Base-by-base conservation (phyloP, 495 filamentous ascomycete genomes). In the Penicillium bovifimosum region DNA sequence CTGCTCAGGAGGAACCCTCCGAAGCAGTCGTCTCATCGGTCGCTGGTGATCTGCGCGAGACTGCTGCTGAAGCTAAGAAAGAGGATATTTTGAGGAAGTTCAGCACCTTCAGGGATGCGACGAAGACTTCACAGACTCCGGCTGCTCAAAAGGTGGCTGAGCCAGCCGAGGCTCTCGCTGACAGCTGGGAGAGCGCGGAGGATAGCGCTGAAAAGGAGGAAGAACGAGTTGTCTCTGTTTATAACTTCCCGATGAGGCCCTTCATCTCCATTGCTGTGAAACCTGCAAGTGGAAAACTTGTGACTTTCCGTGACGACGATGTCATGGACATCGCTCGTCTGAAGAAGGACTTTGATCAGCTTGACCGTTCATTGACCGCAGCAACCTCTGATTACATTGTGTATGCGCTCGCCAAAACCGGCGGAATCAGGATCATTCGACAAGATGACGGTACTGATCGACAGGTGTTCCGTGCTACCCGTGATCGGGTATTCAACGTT, bases 311-410 rank as follows among this genome's bases (percentile, higher is more conserved):
- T 16, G 81, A 86, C 44, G 86, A 91, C 59, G 73, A 80, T 6
- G 80, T 95, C 44, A 85, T 93, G 67, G 86, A 91, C 56, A 91
- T 99, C 67, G 91, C 92, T 34, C 83, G 89, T 35, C 78, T 96
- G 47, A 95, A 95, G 76, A 96, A 97, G 70, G 88, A 93, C 6
- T 97, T 97, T 59, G 95, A 99, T 67, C 95, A 97, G 67, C 82
- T 95, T 42, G 95, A 99, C 64, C 87, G 95, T 46, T 93, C 89
- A 42, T 76, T 99, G 39, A 90, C 90, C 28, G 84, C 91, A 3
- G 92, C 91, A 28, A 90, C 88, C n/a, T 86, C 86, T 56, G 83
- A 85, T 11, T 95, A 90, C 69, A 99, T 99, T 60, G 86, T 87
- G 8, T 97, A 96, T 64, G 90, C 90, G 28, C 85, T 95, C 68